Conservation (phyloP, 31 red algal genomes). For the Porphyra umbilicalis region DNA sequence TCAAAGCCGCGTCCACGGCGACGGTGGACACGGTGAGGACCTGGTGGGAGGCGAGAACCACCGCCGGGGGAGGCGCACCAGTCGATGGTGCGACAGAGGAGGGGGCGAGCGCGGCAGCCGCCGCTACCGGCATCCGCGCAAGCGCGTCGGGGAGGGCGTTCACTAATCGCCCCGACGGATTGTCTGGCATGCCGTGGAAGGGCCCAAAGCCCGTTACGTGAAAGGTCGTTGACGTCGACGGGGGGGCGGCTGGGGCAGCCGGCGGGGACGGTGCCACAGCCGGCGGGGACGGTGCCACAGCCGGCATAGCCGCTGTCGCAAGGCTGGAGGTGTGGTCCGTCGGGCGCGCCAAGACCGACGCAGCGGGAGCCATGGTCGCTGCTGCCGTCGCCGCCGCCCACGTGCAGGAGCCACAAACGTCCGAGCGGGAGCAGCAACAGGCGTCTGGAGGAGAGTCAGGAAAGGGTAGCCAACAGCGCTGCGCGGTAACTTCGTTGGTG, state of each 20-base stretch:
- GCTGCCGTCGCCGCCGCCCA: background rate
- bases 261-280: background rate
- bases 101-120: background rate
- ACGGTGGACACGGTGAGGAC: constrained; percentile 47
- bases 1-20: background rate
- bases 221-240: constrained; percentile 20
- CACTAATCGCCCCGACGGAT: constrained; percentile 51
- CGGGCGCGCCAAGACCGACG: background rate
- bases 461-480: too few relatives aligned
- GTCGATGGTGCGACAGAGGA: too few relatives aligned
- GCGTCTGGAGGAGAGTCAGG: too few relatives aligned
- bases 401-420: too few relatives aligned
- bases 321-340: background rate
- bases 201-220: constrained; percentile 72
- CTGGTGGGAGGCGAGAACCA: constrained; percentile 13
- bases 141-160: constrained; percentile 27
- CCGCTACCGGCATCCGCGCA: background rate
- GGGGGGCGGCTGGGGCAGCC: background rate
- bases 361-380: background rate
- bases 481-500: too few relatives aligned
- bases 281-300: background rate
- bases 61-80: constrained; percentile 8
- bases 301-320: background rate
- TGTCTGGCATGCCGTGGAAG: constrained; percentile 50
- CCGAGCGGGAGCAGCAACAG: too few relatives aligned